Evolutionary conservation across 306 rosid genomes (phyloP), one percentile per base, ranked within the genome.

Genomic region (Corylus heterophylla): DNA sequence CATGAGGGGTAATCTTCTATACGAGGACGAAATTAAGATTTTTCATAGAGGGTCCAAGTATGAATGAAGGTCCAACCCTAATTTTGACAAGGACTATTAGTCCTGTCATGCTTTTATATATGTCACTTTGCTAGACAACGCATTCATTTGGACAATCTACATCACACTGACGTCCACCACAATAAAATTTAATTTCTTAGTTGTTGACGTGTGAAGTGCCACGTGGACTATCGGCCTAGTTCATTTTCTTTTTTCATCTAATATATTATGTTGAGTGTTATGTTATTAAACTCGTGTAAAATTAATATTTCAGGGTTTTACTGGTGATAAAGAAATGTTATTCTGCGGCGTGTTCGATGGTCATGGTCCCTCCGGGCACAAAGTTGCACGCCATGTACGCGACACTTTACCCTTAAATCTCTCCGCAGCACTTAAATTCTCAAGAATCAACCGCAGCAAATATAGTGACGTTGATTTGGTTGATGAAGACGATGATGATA

Each of bases 311-410:
- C 78, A 96, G 99, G 91, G 88, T 82, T 93, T 80, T 50, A 61
- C 83, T 4, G 97, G 94, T 48, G 93, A 89, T 73, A 74, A 87
- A 67, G 94, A 81, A 45, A 75, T 82, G 91, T 49, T 82, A 49
- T 87, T 93, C 55, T 96, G 98, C 47, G 99, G 98, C 37, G 96
- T 96, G 82, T 96, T 96, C 71, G 99, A 96, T 82, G 99, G 99
- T 49, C 99, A 96, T 77, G 98, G 99, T 76, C 97, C 98, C 50
- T 71, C 75, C 48, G 99, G 99, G 13, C 99, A 96, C 85, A 87
- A 76, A 69, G 85, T 93, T 25, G 84, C 98, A 6, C 92, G 88
- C 50, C 84, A 82, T 49, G 83, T 90, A 42, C 90, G 98, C 7
- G 89, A 93, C 72, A 76, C 72, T 66, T 78, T 96, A 5, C 98